phyloP scores from a whole-genome alignment of 331 rosid genomes.

The Saraca asoca region DNA sequence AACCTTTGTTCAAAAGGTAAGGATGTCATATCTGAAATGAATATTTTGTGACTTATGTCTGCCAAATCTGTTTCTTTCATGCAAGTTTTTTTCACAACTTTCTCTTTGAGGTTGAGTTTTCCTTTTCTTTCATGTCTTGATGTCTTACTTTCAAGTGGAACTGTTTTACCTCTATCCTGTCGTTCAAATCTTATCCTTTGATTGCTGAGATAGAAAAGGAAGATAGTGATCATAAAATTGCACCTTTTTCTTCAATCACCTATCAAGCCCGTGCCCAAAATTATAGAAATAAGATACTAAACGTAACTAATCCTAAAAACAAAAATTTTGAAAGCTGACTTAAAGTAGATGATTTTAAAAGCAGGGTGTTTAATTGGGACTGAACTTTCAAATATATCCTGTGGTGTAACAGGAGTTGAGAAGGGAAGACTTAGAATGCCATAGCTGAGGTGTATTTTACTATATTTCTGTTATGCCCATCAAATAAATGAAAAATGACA shows the following conservation, averaged over 20 bases:
- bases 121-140: constrained; percentile 18
- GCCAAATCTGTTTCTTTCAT: constrained; percentile 1
- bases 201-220: constrained; percentile 9
- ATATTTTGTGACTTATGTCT: too few species aligned
- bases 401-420: constrained; percentile 7
- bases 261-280: too few species aligned
- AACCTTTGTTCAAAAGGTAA: too few species aligned
- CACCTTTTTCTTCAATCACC: too few species aligned
- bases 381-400: too few species aligned
- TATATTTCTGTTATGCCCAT: constrained; percentile 8
- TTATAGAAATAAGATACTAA: too few species aligned
- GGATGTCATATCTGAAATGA: too few species aligned
- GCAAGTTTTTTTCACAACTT: background rate
- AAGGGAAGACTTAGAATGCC: constrained; percentile 18
- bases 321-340: constrained; percentile 1
- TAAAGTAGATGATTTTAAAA: too few species aligned
- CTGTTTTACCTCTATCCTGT: background rate
- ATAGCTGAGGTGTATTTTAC: constrained; percentile 15
- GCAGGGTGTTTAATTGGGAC: too few species aligned
- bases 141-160: constrained; percentile 22
- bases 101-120: background rate
- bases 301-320: too few species aligned
- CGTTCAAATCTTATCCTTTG: constrained; percentile 3
- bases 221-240: constrained; percentile 9
- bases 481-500: constrained; percentile 15